Percentiles rank a stretch among this genome's conserved stretches.
phyloP scores from a whole-genome alignment of 192 early-diverging fungal species.

The Entomortierella beljakovae region DNA sequence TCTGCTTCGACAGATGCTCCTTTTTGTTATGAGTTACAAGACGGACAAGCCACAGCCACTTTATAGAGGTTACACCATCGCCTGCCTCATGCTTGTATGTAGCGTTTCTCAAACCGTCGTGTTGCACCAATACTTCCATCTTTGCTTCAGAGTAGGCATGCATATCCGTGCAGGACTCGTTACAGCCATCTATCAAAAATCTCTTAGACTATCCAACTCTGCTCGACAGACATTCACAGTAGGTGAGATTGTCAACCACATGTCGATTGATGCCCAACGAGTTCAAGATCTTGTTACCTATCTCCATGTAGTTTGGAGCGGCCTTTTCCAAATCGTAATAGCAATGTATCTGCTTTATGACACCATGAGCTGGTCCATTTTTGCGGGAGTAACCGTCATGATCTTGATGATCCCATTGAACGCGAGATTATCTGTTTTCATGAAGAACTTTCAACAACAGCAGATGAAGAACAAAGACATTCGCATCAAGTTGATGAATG shows the following conservation, averaged over 20 bases:
- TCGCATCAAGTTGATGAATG: constrained; percentile 66
- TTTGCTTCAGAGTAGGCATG: constrained; percentile 82
- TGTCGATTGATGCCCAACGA: constrained; percentile 74
- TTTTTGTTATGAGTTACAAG: constrained; percentile 70
- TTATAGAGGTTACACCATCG: constrained; percentile 83
- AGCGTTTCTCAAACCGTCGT: constrained; percentile 81
- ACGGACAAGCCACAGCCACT: constrained; percentile 68
- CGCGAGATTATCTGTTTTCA: constrained; percentile 69
- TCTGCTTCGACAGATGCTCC: constrained; percentile 78
- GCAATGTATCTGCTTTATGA: constrained; percentile 83
- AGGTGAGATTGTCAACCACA: constrained; percentile 67
- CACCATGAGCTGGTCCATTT: constrained; percentile 83
- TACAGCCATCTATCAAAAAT: constrained; percentile 88
- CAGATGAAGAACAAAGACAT: constrained; percentile 88
- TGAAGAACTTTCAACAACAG: constrained; percentile 75
- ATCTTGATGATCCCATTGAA: constrained; percentile 84
- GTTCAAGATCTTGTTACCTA: constrained; percentile 76
- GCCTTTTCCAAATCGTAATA: constrained; percentile 81
- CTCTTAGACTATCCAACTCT: constrained; percentile 81
- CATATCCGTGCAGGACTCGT: constrained; percentile 79
- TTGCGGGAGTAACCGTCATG: constrained; percentile 89
- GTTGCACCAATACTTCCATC: constrained; percentile 91
- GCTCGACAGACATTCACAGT: constrained; percentile 83
- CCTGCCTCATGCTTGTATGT: constrained; percentile 81
- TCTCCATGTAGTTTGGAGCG: constrained; percentile 79